Percentiles rank a stretch among this genome's conserved stretches.
These are phyloP conservation scores for Phytophthora gonapodyides DNA, from an alignment of 352 stramenopile genomes.

Conservation along the genomic window DNA sequence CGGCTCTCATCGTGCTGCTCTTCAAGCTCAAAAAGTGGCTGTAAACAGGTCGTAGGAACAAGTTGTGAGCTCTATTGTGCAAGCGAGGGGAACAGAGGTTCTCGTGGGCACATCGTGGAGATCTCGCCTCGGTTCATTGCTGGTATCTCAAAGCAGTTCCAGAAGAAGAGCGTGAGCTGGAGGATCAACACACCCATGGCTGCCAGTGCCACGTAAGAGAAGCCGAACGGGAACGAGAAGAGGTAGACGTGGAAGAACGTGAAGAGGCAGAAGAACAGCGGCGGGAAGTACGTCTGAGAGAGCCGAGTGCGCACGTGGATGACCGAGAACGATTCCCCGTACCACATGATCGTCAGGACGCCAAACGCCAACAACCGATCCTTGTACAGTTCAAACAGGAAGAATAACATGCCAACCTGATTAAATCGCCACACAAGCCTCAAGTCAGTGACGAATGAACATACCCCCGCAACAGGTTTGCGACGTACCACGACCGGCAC, in stretches of 20 bases:
- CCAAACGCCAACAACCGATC: conserved; percentile 92
- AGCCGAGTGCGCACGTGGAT: conserved; percentile 79
- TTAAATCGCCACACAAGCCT: neutral
- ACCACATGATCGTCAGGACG: conserved; percentile 88
- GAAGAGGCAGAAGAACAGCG: conserved; percentile 94
- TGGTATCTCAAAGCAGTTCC: conserved; percentile 72
- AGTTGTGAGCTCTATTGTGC: neutral
- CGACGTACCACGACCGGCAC: conserved; percentile 89
- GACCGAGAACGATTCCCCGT: conserved; percentile 92
- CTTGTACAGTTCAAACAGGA: conserved; percentile 95
- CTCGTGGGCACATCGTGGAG: conserved; percentile 33
- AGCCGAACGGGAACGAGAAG: conserved; percentile 94
- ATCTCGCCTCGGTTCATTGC: conserved; percentile 52
- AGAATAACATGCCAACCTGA: conserved; percentile 95
- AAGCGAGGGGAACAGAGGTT: conserved; percentile 36
- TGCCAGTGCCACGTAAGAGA: conserved; percentile 88
- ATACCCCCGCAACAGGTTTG: too few species aligned
- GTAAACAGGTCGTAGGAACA: neutral
- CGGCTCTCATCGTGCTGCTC: conserved; percentile 33
- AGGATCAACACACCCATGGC: conserved; percentile 42
- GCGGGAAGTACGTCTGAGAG: conserved; percentile 84
- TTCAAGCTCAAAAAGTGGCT: conserved; percentile 67
- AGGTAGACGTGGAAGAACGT: conserved; percentile 96
- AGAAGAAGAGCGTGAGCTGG: conserved; percentile 74
- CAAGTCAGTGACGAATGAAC: neutral